Evolutionary conservation across 1,284 basidiomycete species (phyloP), one percentile per base, ranked within the genome.

Genomic region (Rhodotorula sp.): DNA sequence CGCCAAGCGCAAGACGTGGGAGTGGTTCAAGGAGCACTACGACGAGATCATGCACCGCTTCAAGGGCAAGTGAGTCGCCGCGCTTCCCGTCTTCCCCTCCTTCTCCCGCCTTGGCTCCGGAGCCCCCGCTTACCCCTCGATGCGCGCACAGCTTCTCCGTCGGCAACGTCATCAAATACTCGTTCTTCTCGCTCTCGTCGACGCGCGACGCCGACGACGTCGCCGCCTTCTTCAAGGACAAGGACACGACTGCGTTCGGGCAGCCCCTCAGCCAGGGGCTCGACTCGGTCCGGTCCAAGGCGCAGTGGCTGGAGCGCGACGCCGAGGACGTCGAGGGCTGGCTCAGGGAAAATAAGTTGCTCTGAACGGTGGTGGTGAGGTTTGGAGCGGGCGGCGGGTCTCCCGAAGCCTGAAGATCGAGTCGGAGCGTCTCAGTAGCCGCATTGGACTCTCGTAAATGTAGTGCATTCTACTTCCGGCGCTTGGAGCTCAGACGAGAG

Each of bases 181-280:
- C 65, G 10, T 70, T 75, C 68, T 44, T 37, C 41, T 82, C 83
- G 53, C 84, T 97, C 71, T 87, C 89, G 29, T 87, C 86, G 29
- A 84, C 89, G 76, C 82, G 88, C 75, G 94, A 97, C 82, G 86
- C 88, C 37, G 82, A 88, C 62, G 85, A 84, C 13, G 85, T 88
- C 34, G 86, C 87, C 64, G 84, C 81, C 7, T 94, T 91, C 84
- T 85, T 78, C 70, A 50, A 39, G 21, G 77, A 76, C 62, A 79
- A 77, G 61, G 77, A 77, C 55, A 71, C 70, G 25, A 44, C 25
- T 7, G 4, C 44, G 10, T 76, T 66, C 61, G 59, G 41, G 46
- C 71, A 76, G 61, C 25, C 57, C 7, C 66, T 76, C 44, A 50
- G 41, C 27, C 75, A 76, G 62, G 69, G 57, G 0, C 50, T 75